Base-by-base conservation (phyloP, 768 basidiomycete species). In the Tricholoma sp. region DNA sequence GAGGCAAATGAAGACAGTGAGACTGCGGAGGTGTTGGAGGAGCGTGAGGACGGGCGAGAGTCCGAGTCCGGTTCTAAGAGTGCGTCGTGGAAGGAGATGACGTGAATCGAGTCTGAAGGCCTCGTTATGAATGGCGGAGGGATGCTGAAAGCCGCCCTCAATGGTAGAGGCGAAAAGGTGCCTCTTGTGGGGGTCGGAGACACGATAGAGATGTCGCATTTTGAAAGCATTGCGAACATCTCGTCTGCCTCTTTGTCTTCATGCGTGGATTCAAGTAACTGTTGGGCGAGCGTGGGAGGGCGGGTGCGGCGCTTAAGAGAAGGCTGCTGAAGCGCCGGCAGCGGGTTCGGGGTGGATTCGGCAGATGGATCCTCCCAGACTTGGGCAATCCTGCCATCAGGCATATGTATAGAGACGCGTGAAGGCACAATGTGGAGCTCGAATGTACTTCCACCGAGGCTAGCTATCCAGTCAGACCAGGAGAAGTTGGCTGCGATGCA, bases 1-100 rank as follows among this genome's bases (percentile, higher is more conserved):
- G 56, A 57, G 21, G 39, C 21, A 6, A 45, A 54, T 22, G 58
- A 56, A 9, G 55, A 41, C 60, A 58, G 57, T 4, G 62, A 74
- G 50, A 66, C 68, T 19, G 56, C 43, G n/a, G 71, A 75, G 37
- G 67, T 58, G 49, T 63, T 66, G 7, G 76, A 78, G 14, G 71
- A 74, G 27, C 75, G 73, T 2, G 76, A 76, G 66, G 71, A 73
- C 5, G 76, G 72, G 7, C 75, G 70, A n/a, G 76, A 76, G 35
- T 67, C 65, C 64, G 34, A 63, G 66, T 27, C 67, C 63, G 45
- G 68, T 57, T 18, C 63, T 57, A 24, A 65, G 61, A n/a, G 16
- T 9, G 65, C 53, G 55, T 67, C 59, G 19, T 63, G 49, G n/a
- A 59, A 47, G 34, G 50, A 46, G 55, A 61, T 52, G 11, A 52